These are phyloP conservation scores for Dichotomopilus funicola DNA, from an alignment of 2,329 filamentous ascomycete species.

Conservation along the genomic window DNA sequence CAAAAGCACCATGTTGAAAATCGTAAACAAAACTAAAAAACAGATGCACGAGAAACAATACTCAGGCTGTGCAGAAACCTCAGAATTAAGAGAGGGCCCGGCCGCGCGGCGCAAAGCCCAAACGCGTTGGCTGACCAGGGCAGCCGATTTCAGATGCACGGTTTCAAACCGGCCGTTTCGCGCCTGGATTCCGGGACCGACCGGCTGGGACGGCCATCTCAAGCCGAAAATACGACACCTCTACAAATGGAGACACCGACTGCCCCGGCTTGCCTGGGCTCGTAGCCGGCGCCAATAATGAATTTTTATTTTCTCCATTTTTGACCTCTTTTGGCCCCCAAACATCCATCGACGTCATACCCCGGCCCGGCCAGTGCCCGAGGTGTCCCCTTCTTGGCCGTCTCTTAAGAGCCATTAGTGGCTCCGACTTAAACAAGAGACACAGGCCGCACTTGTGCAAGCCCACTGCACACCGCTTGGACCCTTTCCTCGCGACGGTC, in stretches of 20 bases:
- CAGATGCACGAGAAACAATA: too few relatives aligned
- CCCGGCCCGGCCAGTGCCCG: not conserved
- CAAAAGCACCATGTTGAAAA: too few relatives aligned
- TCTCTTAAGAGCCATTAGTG: not conserved
- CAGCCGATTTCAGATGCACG: slow-evolving; percentile 3
- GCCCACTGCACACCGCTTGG: too few relatives aligned
- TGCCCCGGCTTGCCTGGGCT: too few relatives aligned
- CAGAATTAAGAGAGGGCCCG: not conserved
- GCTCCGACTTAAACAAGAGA: too few relatives aligned
- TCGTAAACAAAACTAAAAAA: too few relatives aligned
- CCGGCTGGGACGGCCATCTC: not conserved
- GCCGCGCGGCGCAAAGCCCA: not conserved
- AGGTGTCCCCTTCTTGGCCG: not conserved
- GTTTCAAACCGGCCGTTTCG: slow-evolving; percentile 9
- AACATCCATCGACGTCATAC: not conserved
- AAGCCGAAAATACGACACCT: not conserved
- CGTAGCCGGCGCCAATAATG: too few relatives aligned
- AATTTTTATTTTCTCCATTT: not conserved
- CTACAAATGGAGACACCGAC: too few relatives aligned
- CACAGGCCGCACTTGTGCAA: too few relatives aligned
- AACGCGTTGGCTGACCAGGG: not conserved
- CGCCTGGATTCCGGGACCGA: not conserved
- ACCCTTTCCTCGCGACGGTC: too few relatives aligned
- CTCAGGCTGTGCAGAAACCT: too few relatives aligned
- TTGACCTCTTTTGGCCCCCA: not conserved